These are phyloP conservation scores for Backusella circina DNA, from an alignment of 192 early-diverging fungal genomes.

Conservation along the genomic window DNA sequence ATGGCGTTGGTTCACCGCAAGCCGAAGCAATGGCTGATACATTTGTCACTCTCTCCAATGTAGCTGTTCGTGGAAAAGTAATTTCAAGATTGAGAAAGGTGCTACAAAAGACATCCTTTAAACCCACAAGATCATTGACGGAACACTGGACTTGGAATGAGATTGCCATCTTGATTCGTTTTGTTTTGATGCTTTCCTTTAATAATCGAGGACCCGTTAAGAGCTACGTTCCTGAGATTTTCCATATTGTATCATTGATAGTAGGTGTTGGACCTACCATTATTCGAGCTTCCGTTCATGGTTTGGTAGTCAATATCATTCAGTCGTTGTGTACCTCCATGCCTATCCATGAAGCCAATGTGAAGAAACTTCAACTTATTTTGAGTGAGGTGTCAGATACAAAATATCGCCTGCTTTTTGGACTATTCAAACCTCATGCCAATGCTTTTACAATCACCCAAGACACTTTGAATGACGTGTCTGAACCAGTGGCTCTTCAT, in stretches of 20 bases:
- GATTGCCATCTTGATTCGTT: slow-evolving; percentile 84
- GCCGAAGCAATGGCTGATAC: slow-evolving; percentile 87
- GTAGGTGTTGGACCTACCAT: slow-evolving; percentile 82
- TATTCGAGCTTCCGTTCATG: slow-evolving; percentile 87
- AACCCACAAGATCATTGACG: slow-evolving; percentile 65
- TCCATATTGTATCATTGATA: slow-evolving; percentile 80
- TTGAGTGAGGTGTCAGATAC: slow-evolving; percentile 79
- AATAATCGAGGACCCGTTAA: slow-evolving; percentile 66
- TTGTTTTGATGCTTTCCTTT: slow-evolving; percentile 89
- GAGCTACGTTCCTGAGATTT: slow-evolving; percentile 83
- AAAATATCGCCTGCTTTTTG: slow-evolving; percentile 79
- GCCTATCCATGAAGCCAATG: slow-evolving; percentile 50
- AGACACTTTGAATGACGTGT: slow-evolving; percentile 48
- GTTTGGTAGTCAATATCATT: slow-evolving; percentile 89
- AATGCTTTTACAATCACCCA: slow-evolving; percentile 65
- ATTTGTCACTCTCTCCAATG: slow-evolving; percentile 75
- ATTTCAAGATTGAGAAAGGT: slow-evolving; percentile 76
- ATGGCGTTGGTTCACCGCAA: slow-evolving; percentile 72
- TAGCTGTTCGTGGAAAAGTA: slow-evolving; percentile 80
- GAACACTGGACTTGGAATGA: slow-evolving; percentile 90
- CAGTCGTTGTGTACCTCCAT: slow-evolving; percentile 74
- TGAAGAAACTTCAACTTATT: slow-evolving; percentile 53
- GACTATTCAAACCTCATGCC: slow-evolving; percentile 60
- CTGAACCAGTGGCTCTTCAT: slow-evolving; percentile 46
- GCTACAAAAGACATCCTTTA: slow-evolving; percentile 74